Conservation (phyloP, 2,329 filamentous ascomycete species). For the Fusarium sp. region DNA sequence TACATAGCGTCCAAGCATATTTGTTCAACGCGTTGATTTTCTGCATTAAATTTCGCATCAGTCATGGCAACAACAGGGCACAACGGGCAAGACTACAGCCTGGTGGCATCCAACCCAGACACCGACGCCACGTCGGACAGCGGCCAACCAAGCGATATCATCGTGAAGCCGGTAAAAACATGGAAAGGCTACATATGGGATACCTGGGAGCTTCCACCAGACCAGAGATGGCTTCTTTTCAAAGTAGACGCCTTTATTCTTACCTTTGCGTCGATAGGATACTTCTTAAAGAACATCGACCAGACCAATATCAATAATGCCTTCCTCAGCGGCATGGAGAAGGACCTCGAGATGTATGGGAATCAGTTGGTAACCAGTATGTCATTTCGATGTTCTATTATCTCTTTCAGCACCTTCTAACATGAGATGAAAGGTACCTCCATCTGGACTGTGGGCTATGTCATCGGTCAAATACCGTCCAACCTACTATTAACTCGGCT, state of each 20-base stretch:
- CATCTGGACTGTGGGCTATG: slow-evolving; percentile 38
- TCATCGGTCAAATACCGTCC: slow-evolving; percentile 34
- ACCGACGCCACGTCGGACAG: not conserved
- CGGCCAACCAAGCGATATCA: not conserved
- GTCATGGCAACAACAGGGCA: not conserved
- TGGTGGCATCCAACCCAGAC: not conserved
- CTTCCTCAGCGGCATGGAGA: slow-evolving; percentile 38
- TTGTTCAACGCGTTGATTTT: not conserved
- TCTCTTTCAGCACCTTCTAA: not conserved
- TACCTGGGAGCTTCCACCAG: slow-evolving; percentile 51
- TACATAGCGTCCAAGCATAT: not conserved
- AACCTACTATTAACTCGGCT: slow-evolving; percentile 33
- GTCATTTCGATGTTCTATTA: not conserved
- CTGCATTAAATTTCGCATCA: not conserved
- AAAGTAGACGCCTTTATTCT: slow-evolving; percentile 54
- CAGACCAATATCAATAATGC: slow-evolving; percentile 60
- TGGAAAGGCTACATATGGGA: slow-evolving; percentile 59
- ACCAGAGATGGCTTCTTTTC: slow-evolving; percentile 53
- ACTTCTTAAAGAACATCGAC: slow-evolving; percentile 55
- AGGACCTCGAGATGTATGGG: slow-evolving; percentile 35
- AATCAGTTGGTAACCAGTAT: slow-evolving; percentile 37
- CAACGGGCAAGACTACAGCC: not conserved
- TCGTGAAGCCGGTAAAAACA: slow-evolving; percentile 20
- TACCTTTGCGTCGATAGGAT: slow-evolving; percentile 53
- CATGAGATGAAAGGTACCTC: slow-evolving; percentile 14